These are phyloP conservation scores for Aspergillus clavatus DNA, from an alignment of 2,329 filamentous ascomycete genomes.

Conservation along the genomic window DNA sequence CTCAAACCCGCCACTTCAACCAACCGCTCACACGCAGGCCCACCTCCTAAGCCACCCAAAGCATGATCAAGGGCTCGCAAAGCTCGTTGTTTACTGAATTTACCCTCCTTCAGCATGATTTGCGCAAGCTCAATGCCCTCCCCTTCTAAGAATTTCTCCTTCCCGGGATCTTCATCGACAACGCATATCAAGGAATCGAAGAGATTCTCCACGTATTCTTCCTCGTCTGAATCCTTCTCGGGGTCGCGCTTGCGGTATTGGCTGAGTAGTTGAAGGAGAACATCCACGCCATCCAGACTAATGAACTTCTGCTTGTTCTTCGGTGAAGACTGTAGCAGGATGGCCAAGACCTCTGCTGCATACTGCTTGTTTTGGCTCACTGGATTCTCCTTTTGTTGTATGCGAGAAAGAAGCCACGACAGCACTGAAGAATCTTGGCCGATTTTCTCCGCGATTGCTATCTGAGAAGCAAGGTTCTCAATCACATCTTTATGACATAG, in stretches of 20 bases:
- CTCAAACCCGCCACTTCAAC: constrained; percentile 83
- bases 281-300: constrained; percentile 67
- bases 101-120: constrained; percentile 87
- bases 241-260: constrained; percentile 84
- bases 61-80: constrained; percentile 83
- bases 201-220: constrained; percentile 90
- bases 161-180: constrained; percentile 69
- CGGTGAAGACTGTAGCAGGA: constrained; percentile 72
- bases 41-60: constrained; percentile 53
- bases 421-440: constrained; percentile 64
- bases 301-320: constrained; percentile 62
- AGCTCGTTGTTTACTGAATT: constrained; percentile 72
- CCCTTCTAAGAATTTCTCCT: constrained; percentile 75
- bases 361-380: constrained; percentile 94
- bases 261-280: constrained; percentile 75
- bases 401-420: constrained; percentile 71
- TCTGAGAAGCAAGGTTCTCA: constrained; percentile 76
- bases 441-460: constrained; percentile 64
- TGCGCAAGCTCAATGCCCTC: constrained; percentile 89
- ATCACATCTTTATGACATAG: constrained; percentile 52
- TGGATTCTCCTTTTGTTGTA: constrained; percentile 61
- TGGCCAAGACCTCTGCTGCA: constrained; percentile 83
- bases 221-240: constrained; percentile 77
- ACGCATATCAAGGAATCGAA: constrained; percentile 83
- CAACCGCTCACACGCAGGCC: constrained; percentile 65